Base-by-base conservation (phyloP, 148 eudicot species). In the Oxyria digyna region DNA sequence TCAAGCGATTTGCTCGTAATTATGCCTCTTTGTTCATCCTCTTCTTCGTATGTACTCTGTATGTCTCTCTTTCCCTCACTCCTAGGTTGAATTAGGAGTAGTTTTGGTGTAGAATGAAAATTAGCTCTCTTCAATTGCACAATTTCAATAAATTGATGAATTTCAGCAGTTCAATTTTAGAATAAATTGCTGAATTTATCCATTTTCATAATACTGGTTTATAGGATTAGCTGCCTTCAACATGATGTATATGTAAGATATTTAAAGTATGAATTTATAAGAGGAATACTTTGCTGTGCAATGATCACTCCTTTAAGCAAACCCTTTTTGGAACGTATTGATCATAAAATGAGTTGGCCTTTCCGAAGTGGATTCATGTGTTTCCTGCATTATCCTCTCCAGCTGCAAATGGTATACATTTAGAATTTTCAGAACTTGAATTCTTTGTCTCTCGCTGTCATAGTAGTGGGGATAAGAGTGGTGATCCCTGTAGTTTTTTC, bases 11-110 rank as follows among this genome's bases (percentile, higher is more conserved):
- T 73, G 91, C 94, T 15, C 72, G 87, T 18, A 86, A 92, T 69
- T 92, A 92, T 62, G 84, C 86, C 52, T 72, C 82, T 31, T 78
- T 92, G 27, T 74, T 83, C 54, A 66, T 84, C 63, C 74, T 92
- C 46, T 87, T 87, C 76, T 84, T 92, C 38, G 92, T 84, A 4
- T 91, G 93, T 63, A 81, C 97, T 54, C 78, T 91, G 97, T 91
- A 82, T 46, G 84, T 74, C 14, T 65, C 41, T 33, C 46, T 77
- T 37, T 42, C 23, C 26, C 26, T 38, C 23, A 67, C 46, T 33
- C 10, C 21, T 4, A 55, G 42, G 27, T 69, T 42, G 6, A 1
- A n/a, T 41, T 6, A 33, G 2, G 35, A 7, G 18, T 45, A 14
- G 20, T 0, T 45, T 45, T 9, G 10, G 18, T 38, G 9, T 38